Evolutionary conservation across 257 asterid genomes (phyloP).

Genomic region (Galeopsis tetrahit): DNA sequence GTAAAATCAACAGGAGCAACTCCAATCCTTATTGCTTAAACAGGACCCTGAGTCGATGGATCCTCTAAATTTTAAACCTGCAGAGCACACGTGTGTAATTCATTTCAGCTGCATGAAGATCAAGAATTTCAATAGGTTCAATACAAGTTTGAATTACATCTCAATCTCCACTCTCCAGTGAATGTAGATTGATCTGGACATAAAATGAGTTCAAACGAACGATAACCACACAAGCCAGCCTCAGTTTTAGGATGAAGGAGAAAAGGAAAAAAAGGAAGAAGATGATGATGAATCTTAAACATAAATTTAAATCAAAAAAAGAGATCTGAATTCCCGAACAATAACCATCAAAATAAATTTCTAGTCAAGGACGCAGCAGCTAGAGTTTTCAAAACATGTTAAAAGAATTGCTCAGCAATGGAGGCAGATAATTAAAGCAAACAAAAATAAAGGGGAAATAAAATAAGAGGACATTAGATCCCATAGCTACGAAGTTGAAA

Average conservation of each 20-base stretch:
- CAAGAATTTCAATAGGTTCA: slow-evolving; percentile 12
- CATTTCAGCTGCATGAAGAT: slow-evolving; percentile 11
- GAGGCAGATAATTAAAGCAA: neutral
- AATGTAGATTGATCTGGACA: neutral
- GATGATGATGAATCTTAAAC: neutral
- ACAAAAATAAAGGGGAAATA: neutral
- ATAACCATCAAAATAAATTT: slow-evolving; percentile 20
- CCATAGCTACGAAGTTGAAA: slow-evolving; percentile 18
- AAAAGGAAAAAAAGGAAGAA: neutral
- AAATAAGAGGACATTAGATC: slow-evolving; percentile 27
- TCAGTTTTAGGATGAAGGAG: neutral
- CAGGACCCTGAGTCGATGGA: slow-evolving; percentile 29
- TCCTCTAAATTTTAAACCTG: slow-evolving; percentile 36
- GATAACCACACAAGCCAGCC: slow-evolving; percentile 1
- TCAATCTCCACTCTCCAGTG: neutral
- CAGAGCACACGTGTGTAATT: slow-evolving; percentile 12
- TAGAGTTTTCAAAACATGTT: slow-evolving; percentile 8
- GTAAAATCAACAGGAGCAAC: slow-evolving; percentile 25
- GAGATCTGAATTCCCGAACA: neutral
- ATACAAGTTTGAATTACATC: neutral
- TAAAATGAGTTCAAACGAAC: neutral
- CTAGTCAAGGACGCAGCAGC: neutral
- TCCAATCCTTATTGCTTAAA: slow-evolving; percentile 34
- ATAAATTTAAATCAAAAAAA: slow-evolving; percentile 12
- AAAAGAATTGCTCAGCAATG: neutral